These are phyloP conservation scores for Malassezia equina DNA, from an alignment of 1,284 basidiomycete species.

Conservation along the genomic window DNA sequence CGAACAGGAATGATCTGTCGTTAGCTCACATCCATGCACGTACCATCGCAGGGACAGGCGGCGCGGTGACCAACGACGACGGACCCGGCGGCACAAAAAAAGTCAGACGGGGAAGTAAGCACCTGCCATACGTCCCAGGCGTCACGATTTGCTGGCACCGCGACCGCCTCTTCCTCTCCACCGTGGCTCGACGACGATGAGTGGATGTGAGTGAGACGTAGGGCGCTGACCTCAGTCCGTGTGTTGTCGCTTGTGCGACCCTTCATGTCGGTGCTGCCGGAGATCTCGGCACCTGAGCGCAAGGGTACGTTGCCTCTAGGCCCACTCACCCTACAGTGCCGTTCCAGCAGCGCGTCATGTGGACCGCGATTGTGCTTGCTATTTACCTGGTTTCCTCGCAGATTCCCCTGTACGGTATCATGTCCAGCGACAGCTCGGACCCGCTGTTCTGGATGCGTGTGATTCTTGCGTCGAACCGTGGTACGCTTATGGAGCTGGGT, in stretches of 20 bases:
- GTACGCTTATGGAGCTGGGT: conserved; percentile 97
- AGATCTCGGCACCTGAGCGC: conserved; percentile 46
- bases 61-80: conserved; percentile 1
- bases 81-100: not conserved
- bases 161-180: conserved; percentile 4
- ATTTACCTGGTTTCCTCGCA: conserved; percentile 47
- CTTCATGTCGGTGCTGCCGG: conserved; percentile 47
- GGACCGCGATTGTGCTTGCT: conserved; percentile 47
- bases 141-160: conserved; percentile 13
- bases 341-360: conserved; percentile 45
- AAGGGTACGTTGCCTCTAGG: conserved; percentile 25
- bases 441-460: conserved; percentile 99
- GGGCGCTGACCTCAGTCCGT: conserved; percentile 27
- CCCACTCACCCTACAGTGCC: conserved; percentile 26
- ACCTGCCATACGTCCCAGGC: not conserved
- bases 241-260: conserved; percentile 47
- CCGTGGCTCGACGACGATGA: conserved; percentile 12
- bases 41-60: conserved; percentile 5
- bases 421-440: conserved; percentile 54
- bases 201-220: conserved; percentile 14
- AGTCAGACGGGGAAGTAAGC: conserved; percentile 1
- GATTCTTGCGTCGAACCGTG: conserved; percentile 93
- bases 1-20: conserved; percentile 43
- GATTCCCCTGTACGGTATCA: conserved; percentile 47
- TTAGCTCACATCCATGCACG: not conserved